Evolutionary conservation across 495 filamentous ascomycete genomes (phyloP).

Genomic region (Xylaria grammica): DNA sequence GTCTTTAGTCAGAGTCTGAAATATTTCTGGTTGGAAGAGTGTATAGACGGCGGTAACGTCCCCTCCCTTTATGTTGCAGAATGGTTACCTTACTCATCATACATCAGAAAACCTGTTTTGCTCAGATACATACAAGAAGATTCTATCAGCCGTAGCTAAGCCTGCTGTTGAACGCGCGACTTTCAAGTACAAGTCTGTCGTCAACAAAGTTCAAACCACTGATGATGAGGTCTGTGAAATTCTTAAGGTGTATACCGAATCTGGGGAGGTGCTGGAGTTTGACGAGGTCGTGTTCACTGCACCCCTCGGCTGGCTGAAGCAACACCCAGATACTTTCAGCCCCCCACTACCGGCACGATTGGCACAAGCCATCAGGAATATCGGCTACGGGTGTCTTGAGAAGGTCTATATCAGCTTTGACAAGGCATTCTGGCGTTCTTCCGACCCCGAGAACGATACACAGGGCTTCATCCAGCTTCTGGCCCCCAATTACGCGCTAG

Average conservation of each 20-base stretch:
- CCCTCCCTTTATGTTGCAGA: not conserved
- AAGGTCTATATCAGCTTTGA: slow-evolving; percentile 93
- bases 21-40: slow-evolving; percentile 95
- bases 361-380: slow-evolving; percentile 70
- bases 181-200: slow-evolving; percentile 58
- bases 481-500: slow-evolving; percentile 64
- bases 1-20: slow-evolving; percentile 82
- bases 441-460: slow-evolving; percentile 34
- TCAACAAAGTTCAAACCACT: slow-evolving; percentile 54
- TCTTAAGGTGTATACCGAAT: slow-evolving; percentile 60
- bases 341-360: slow-evolving; percentile 73
- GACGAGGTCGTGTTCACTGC: slow-evolving; percentile 86
- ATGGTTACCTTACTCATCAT: slow-evolving; percentile 8
- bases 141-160: slow-evolving; percentile 70
- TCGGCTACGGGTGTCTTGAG: slow-evolving; percentile 88
- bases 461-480: slow-evolving; percentile 72
- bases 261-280: slow-evolving; percentile 62
- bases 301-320: slow-evolving; percentile 89
- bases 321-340: slow-evolving; percentile 69
- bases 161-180: slow-evolving; percentile 66
- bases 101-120: slow-evolving; percentile 82
- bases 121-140: slow-evolving; percentile 80
- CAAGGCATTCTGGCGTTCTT: slow-evolving; percentile 60
- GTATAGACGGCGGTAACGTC: slow-evolving; percentile 82
- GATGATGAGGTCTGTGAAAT: slow-evolving; percentile 38